These are phyloP conservation scores for Colletotrichum magnum DNA, from an alignment of 2,329 filamentous ascomycete species.

Conservation along the genomic window DNA sequence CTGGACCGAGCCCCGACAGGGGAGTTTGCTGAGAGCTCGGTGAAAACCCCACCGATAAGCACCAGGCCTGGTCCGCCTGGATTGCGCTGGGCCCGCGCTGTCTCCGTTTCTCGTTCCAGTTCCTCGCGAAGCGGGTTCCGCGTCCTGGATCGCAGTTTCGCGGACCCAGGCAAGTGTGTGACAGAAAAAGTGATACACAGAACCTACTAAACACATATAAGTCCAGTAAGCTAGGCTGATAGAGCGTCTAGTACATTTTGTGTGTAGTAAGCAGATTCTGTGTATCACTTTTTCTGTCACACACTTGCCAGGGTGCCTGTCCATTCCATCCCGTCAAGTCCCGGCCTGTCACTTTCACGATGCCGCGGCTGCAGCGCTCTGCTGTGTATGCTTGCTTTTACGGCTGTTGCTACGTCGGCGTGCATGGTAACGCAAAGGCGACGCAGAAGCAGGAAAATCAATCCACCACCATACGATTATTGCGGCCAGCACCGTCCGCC, in stretches of 20 bases:
- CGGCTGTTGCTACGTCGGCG: background rate
- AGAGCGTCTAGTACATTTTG: too few relatives aligned
- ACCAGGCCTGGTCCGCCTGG: constrained; percentile 8
- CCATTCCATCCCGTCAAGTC: constrained; percentile 22
- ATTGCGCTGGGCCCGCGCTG: constrained; percentile 7
- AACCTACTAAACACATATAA: too few relatives aligned
- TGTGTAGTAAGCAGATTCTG: too few relatives aligned
- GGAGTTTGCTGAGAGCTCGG: constrained; percentile 19
- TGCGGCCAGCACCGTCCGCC: constrained; percentile 14
- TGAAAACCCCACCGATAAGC: constrained; percentile 31
- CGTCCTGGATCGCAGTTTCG: constrained; percentile 11
- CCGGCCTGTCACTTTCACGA: constrained; percentile 16
- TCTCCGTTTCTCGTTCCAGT: constrained; percentile 27
- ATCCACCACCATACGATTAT: constrained; percentile 35
- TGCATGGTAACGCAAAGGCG: constrained; percentile 5
- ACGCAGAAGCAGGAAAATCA: constrained; percentile 19
- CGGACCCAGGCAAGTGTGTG: too few relatives aligned
- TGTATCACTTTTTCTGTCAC: too few relatives aligned
- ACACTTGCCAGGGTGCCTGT: constrained; percentile 9
- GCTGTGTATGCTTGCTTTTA: background rate
- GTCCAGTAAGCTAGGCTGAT: too few relatives aligned
- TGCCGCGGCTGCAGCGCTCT: constrained; percentile 30
- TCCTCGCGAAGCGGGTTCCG: constrained; percentile 28
- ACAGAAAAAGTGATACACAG: too few relatives aligned
- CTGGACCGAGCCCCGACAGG: constrained; percentile 30